Evolutionary conservation across 1,284 basidiomycete species (phyloP), one percentile per base, ranked within the genome.

Genomic region (Sanghuangporus weigelae): DNA sequence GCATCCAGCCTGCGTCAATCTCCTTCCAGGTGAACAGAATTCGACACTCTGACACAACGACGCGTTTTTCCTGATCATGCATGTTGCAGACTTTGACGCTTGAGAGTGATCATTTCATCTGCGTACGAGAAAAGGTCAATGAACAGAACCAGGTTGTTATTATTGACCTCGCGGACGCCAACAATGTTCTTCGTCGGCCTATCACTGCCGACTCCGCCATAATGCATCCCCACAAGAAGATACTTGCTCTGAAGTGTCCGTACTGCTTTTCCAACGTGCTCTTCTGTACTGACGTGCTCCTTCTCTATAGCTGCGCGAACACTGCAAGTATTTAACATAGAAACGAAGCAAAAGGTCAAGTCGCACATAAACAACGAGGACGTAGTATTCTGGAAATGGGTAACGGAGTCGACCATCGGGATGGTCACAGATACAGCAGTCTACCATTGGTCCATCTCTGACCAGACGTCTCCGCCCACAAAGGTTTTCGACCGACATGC

Each of bases 351-450:
- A 73, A 99, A 99, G 79, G 92, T 99, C 75, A 98, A 98, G 74
- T 95, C 96, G 26, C 95, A 99, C 75, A 81, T 90, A 65, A 96
- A 92, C 81, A 90, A 89, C 74, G 95, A 98, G 75, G 97, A 99
- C 72, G 86, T 99, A 66, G 88, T 93, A 49, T 99, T 98, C 79
- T 99, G 97, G 97, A 98, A 96, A 74, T 99, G 97, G 97, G 88
- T 98, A 64, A 92, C 87, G 65, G 89, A 94, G 69, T 86, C 89
- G 19, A 92, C 90, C 23, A 89, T 99, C 67, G 97, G 96, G 72
- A 86, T 99, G 78, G 97, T 99, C 73, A 98, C 96, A 42, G 95
- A 98, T 67, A 85, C 90, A 1, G 84, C 95, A 14, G 97, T 99
- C 46, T 95, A 86, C 77, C 96, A 99, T 77, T 99, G 96, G 96